Percentiles rank a stretch among this genome's conserved stretches.
Evolutionary conservation across 257 asterid genomes (phyloP).

Genomic region (Coffea canephora): DNA sequence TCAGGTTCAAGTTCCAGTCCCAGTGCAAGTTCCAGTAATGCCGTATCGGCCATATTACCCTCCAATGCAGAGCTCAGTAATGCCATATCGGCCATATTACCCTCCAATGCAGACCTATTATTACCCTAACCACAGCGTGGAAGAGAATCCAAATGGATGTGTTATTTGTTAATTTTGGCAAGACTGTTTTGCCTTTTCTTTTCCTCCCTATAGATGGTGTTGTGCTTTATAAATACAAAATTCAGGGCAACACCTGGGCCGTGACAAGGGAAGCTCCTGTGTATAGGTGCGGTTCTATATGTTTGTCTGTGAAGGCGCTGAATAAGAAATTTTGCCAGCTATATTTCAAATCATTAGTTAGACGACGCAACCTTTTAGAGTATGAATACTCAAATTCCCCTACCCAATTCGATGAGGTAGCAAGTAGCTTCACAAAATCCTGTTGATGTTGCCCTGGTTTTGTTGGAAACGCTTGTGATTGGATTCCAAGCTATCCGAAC

Average conservation of each 20-base stretch:
- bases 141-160: constrained; percentile 82
- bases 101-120: constrained; percentile 32
- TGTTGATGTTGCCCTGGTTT: neutral
- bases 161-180: constrained; percentile 41
- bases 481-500: neutral
- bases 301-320: constrained; percentile 27
- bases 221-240: constrained; percentile 22
- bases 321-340: constrained; percentile 32
- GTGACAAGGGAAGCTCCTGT: constrained; percentile 23
- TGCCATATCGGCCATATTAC: constrained; percentile 50
- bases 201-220: neutral
- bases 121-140: constrained; percentile 55
- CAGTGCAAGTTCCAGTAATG: constrained; percentile 17
- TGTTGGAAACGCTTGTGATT: neutral
- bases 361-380: neutral
- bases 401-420: too few relatives aligned
- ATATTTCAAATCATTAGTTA: neutral
- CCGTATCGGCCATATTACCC: constrained; percentile 11
- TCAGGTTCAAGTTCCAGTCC: neutral
- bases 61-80: constrained; percentile 11
- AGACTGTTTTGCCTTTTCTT: neutral
- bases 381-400: neutral
- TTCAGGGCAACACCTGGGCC: neutral
- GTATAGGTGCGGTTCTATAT: constrained; percentile 25
- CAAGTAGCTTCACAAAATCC: neutral